Evolutionary conservation across 2,329 filamentous ascomycete genomes (phyloP).

Genomic region (Fusarium solani-melongenae): DNA sequence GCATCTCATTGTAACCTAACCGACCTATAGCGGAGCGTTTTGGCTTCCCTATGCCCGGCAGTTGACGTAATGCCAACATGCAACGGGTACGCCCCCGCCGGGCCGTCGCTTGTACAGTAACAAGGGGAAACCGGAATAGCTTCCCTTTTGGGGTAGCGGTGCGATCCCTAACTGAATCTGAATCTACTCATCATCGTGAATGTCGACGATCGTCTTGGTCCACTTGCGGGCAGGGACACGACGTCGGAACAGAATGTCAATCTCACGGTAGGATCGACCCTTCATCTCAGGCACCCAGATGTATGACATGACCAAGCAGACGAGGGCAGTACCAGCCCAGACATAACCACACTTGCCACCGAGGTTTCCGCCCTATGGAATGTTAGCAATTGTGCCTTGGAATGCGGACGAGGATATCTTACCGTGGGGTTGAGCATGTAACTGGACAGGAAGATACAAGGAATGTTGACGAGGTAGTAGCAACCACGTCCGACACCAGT

Average conservation of each 20-base stretch:
- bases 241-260: conserved; percentile 69
- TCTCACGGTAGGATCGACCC: conserved; percentile 68
- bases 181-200: conserved; percentile 70
- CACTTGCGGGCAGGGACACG: conserved; percentile 64
- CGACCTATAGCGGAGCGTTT: background rate
- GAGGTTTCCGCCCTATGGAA: conserved; percentile 53
- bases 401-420: conserved; percentile 28
- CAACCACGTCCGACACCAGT: conserved; percentile 72
- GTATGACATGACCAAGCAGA: conserved; percentile 64
- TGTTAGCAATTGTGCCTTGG: conserved; percentile 39
- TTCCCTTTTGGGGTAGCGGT: background rate
- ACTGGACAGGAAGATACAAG: conserved; percentile 71
- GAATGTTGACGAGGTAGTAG: conserved; percentile 74
- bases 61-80: background rate
- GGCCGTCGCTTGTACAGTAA: background rate
- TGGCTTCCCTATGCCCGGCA: background rate
- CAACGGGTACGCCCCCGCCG: background rate
- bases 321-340: conserved; percentile 67
- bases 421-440: conserved; percentile 70
- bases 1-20: background rate
- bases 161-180: background rate
- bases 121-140: background rate
- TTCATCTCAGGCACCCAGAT: conserved; percentile 67
- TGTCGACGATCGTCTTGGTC: conserved; percentile 66
- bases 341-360: conserved; percentile 69